Percentiles rank a stretch among this genome's conserved stretches.
phyloP scores from a whole-genome alignment of 2,329 filamentous ascomycete species.

The Emydomyces testavorans region DNA sequence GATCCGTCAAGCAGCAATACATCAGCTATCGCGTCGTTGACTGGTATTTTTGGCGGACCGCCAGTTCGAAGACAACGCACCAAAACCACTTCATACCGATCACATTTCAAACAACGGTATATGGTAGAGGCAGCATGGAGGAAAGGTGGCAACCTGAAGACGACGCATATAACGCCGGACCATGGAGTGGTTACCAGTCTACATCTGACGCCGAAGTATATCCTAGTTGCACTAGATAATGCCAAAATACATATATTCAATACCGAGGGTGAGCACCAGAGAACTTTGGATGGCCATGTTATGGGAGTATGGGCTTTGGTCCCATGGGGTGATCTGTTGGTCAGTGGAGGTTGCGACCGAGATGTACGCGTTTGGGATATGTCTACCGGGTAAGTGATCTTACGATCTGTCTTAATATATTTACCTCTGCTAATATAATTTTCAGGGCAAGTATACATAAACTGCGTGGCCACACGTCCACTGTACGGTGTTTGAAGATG shows the following conservation, averaged over 20 bases:
- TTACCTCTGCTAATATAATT: background rate
- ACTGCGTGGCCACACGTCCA: constrained; percentile 88
- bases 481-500: constrained; percentile 95
- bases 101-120: constrained; percentile 95
- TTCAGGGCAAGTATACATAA: constrained; percentile 64
- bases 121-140: constrained; percentile 96
- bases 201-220: constrained; percentile 89
- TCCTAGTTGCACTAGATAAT: constrained; percentile 94
- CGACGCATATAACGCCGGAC: constrained; percentile 85
- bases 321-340: constrained; percentile 87
- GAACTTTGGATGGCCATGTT: constrained; percentile 84
- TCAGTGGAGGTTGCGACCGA: constrained; percentile 91
- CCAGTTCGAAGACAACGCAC: constrained; percentile 39
- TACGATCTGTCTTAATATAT: background rate
- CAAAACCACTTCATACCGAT: constrained; percentile 75
- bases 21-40: background rate
- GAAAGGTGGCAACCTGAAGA: constrained; percentile 72
- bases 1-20: constrained; percentile 1
- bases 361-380: constrained; percentile 97
- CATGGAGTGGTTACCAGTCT: constrained; percentile 94
- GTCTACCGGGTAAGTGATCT: constrained; percentile 59
- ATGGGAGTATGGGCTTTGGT: constrained; percentile 99
- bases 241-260: constrained; percentile 98
- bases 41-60: background rate
- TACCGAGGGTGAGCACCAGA: constrained; percentile 74